Percentiles rank a stretch among this genome's conserved stretches.
These are phyloP conservation scores for Candida methanosorbosa DNA, from an alignment of 805 yeast genomes.

Conservation along the genomic window DNA sequence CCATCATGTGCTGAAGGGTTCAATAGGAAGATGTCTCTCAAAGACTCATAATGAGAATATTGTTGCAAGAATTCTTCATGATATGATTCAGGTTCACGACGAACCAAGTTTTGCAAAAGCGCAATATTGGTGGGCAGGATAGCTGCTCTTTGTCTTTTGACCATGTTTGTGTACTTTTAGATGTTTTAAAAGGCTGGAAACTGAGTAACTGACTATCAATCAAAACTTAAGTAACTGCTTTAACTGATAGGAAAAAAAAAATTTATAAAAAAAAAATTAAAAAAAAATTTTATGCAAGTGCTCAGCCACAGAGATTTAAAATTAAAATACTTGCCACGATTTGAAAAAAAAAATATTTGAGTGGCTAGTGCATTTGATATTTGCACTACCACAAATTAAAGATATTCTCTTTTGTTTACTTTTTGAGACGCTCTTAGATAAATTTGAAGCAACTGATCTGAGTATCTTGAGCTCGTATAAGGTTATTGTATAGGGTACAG, in stretches of 20 bases:
- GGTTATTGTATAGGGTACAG: too few relatives aligned
- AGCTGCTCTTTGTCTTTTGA: conserved; percentile 83
- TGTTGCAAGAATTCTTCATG: conserved; percentile 91
- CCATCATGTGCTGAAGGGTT: conserved; percentile 56
- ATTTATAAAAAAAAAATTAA: neutral
- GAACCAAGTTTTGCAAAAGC: conserved; percentile 81
- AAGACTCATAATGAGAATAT: conserved; percentile 84
- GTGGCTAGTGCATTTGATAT: too few relatives aligned
- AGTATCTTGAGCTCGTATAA: too few relatives aligned
- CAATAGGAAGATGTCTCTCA: conserved; percentile 76
- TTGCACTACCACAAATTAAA: too few relatives aligned
- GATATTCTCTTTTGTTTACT: too few relatives aligned
- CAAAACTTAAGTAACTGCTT: too few relatives aligned
- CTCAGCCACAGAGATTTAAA: neutral
- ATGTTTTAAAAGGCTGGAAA: neutral
- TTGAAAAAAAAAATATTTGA: too few relatives aligned
- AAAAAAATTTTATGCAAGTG: neutral
- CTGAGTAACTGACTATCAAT: too few relatives aligned
- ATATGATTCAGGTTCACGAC: conserved; percentile 91
- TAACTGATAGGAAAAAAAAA: too few relatives aligned
- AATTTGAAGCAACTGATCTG: too few relatives aligned
- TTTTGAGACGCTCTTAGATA: too few relatives aligned
- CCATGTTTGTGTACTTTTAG: conserved; percentile 40
- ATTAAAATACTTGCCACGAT: too few relatives aligned
- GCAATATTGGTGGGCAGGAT: conserved; percentile 88